Evolutionary conservation across 257 asterid genomes (phyloP), one percentile per base, ranked within the genome.

Genomic region (Primulina huaijiensis): DNA sequence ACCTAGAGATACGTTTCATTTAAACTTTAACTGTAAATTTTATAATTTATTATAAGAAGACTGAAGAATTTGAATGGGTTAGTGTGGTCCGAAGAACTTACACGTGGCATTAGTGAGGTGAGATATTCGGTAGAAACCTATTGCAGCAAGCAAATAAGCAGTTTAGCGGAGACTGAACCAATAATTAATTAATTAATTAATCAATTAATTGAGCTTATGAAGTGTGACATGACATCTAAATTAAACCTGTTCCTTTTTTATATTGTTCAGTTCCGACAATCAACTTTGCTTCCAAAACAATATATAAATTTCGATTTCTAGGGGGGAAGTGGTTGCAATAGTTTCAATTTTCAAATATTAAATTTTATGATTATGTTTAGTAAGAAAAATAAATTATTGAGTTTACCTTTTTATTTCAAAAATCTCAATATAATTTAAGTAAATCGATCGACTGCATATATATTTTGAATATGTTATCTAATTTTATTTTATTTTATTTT

Each of bases 141-240:
- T 75, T 19, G 7, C 59, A 77, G 62, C 87, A 86, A 86, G 92
- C 90, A 82, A 88, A 77, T 75, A 74, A 81, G 83, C 76, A 82
- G 85, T 81, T 84, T 80, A 83, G 79, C 80, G 71, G 79, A 77
- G 70, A 77, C 69, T 52, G 69, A 76, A 80, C 72, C 75, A 76
- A 63, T 72, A 53, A 76, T 52, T 76, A 65, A 50, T 43, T 21
- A 21, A 0, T 21, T 21, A 21, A 0, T 21, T 21, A 21, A 1
- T 21, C 1, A 23, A 23, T 23, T 23, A 23, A 23, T 14, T 60
- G 56, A 64, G 77, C 74, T 71, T 53, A 33, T 70, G 67, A 61
- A 43, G 17, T 21, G 76, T 81, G 86, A 78, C 79, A 78, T 76
- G 82, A 82, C 38, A 10, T 43, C 21, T 67, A 65, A 73, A 77